These are phyloP conservation scores for Clonostachys sp. DNA, from an alignment of 2,329 filamentous ascomycete genomes.

Conservation along the genomic window DNA sequence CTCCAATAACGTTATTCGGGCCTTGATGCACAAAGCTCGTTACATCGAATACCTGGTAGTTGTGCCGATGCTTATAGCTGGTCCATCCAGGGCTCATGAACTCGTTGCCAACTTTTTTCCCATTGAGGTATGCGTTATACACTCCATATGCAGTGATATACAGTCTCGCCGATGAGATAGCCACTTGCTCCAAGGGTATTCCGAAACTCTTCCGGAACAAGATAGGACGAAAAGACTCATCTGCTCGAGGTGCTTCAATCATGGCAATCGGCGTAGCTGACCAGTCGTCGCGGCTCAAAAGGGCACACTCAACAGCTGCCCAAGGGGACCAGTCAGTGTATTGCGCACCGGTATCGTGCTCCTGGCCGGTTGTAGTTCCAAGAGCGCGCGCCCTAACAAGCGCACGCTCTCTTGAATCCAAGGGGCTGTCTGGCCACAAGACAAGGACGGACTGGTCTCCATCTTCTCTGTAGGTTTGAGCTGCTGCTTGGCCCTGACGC, in stretches of 20 bases:
- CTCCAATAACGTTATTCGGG: conserved; percentile 26
- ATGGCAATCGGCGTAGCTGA: not conserved
- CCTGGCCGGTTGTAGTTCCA: conserved; percentile 5
- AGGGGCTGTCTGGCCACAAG: conserved; percentile 8
- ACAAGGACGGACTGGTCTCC: conserved; percentile 4
- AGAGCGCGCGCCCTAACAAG: conserved; percentile 17
- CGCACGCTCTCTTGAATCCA: conserved; percentile 16
- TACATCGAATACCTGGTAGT: conserved; percentile 50
- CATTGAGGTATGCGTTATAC: conserved; percentile 42
- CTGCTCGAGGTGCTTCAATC: not conserved
- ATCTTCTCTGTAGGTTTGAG: conserved; percentile 1
- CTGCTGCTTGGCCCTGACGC: not conserved
- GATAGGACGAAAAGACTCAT: conserved; percentile 4
- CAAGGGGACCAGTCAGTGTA: conserved; percentile 1
- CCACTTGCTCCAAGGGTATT: not conserved
- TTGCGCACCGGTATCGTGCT: conserved; percentile 2
- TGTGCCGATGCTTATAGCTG: conserved; percentile 40
- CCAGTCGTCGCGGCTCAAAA: conserved; percentile 8
- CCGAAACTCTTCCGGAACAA: not conserved
- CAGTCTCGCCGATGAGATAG: conserved; percentile 25
- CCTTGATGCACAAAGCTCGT: conserved; percentile 24
- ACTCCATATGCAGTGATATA: conserved; percentile 41
- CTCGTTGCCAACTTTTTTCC: conserved; percentile 26
- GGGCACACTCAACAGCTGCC: conserved; percentile 9
- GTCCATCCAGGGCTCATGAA: conserved; percentile 47